Conservation (phyloP, 805 yeast species). For the Nakazawaea wyomingensis region DNA sequence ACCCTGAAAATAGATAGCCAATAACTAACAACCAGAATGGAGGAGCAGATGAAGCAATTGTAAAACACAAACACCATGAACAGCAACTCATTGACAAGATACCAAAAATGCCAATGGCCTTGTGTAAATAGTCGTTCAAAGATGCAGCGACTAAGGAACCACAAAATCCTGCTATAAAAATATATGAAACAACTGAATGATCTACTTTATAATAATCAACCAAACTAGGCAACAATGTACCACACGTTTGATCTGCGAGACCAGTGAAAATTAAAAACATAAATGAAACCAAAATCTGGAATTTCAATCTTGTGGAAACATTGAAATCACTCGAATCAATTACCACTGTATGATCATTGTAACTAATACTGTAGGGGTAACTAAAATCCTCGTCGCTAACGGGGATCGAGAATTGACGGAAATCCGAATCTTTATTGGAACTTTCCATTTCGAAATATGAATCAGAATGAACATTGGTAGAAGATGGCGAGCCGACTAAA, state of each 20-base stretch:
- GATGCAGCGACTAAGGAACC: conserved; percentile 9
- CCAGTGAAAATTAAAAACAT: conserved; percentile 44
- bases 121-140: conserved; percentile 12
- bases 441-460: conserved; percentile 6
- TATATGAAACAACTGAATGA: conserved; percentile 29
- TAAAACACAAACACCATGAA: conserved; percentile 6
- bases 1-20: conserved; percentile 8
- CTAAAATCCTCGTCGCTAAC: background rate
- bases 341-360: conserved; percentile 20
- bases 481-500: conserved; percentile 12
- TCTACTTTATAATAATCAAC: conserved; percentile 42
- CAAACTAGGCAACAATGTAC: conserved; percentile 52
- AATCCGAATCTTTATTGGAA: background rate
- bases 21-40: conserved; percentile 8
- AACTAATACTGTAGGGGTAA: conserved; percentile 7
- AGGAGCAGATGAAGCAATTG: conserved; percentile 8
- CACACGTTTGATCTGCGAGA: conserved; percentile 54
- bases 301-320: conserved; percentile 31
- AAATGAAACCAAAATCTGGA: conserved; percentile 38
- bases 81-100: conserved; percentile 2
- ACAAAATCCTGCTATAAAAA: conserved; percentile 9
- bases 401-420: conserved; percentile 1
- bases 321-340: conserved; percentile 37
- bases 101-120: conserved; percentile 8
- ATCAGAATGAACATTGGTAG: background rate